These are phyloP conservation scores for Phialophora verrucosa DNA, from an alignment of 2,329 filamentous ascomycete genomes.

Conservation along the genomic window DNA sequence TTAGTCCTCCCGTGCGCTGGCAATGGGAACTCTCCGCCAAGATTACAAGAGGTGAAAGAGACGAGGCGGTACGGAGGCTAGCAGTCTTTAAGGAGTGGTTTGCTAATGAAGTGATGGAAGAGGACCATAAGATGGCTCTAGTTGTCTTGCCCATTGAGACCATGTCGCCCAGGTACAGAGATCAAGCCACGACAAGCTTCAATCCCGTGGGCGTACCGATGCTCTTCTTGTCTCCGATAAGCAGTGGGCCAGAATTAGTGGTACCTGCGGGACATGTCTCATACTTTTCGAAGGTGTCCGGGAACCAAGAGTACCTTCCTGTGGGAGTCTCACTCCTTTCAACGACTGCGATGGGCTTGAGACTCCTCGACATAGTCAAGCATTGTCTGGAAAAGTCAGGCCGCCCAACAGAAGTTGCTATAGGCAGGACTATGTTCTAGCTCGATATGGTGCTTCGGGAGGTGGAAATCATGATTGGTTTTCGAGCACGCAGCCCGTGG, in stretches of 20 bases:
- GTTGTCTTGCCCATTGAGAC: neutral
- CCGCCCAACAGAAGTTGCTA: conserved; percentile 5
- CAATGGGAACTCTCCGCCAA: neutral
- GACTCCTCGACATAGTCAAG: neutral
- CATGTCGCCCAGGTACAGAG: neutral
- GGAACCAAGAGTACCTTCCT: conserved; percentile 7
- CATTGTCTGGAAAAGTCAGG: conserved; percentile 2
- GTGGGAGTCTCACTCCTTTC: conserved; percentile 1
- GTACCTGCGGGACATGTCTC: conserved; percentile 10
- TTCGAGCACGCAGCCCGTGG: too few species aligned
- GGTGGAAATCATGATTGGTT: too few species aligned
- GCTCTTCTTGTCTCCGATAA: conserved; percentile 13
- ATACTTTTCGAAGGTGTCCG: neutral
- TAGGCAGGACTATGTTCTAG: conserved; percentile 11
- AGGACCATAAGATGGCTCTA: neutral
- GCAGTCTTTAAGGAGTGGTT: neutral
- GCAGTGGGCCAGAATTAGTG: neutral
- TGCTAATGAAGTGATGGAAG: neutral
- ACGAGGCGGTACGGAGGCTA: neutral
- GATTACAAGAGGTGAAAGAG: neutral
- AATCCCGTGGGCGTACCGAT: neutral
- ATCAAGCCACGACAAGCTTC: neutral
- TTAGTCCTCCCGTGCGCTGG: neutral
- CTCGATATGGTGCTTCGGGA: neutral
- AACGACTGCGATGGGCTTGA: neutral